phyloP scores from a whole-genome alignment of 1,284 basidiomycete genomes.

The Trichosporon coremiiforme region DNA sequence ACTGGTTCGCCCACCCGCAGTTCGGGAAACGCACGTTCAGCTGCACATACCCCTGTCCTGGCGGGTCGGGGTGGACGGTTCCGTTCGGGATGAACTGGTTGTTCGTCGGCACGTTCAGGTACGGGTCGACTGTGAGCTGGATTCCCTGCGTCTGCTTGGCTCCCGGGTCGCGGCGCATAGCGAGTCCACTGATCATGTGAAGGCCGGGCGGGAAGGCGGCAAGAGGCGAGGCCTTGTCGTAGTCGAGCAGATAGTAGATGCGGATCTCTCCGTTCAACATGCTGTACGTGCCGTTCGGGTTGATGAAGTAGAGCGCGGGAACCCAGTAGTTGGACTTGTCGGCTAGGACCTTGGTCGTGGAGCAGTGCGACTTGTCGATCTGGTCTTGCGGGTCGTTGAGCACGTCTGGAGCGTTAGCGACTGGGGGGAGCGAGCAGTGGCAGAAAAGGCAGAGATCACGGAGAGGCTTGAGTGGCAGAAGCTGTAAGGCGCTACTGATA shows the following conservation, averaged over 20 bases:
- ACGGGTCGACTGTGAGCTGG: constrained; percentile 1
- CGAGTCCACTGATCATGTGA: constrained; percentile 48
- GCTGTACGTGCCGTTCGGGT: constrained; percentile 27
- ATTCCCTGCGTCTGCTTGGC: constrained; percentile 21
- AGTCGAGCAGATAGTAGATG: constrained; percentile 26
- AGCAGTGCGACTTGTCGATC: constrained; percentile 37
- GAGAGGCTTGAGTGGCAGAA: too few relatives aligned
- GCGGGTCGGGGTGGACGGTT: constrained; percentile 30
- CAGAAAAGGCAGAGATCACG: background rate
- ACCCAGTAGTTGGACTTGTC: constrained; percentile 54
- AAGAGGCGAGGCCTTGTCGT: constrained; percentile 31
- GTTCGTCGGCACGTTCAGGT: constrained; percentile 15
- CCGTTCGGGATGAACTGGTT: constrained; percentile 43
- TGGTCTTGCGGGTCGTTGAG: constrained; percentile 35
- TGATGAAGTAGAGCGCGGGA: constrained; percentile 27
- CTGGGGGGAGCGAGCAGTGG: background rate
- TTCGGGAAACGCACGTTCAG: constrained; percentile 45
- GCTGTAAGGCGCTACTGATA: too few relatives aligned
- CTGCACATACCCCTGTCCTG: constrained; percentile 34
- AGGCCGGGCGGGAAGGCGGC: constrained; percentile 51
- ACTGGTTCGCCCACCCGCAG: constrained; percentile 45
- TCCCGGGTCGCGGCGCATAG: constrained; percentile 33
- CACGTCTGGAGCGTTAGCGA: constrained; percentile 25
- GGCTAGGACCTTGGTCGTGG: constrained; percentile 35
- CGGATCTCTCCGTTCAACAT: background rate